Evolutionary conservation across 2,329 filamentous ascomycete genomes (phyloP).

Genomic region (Mycosphaerella sp.): DNA sequence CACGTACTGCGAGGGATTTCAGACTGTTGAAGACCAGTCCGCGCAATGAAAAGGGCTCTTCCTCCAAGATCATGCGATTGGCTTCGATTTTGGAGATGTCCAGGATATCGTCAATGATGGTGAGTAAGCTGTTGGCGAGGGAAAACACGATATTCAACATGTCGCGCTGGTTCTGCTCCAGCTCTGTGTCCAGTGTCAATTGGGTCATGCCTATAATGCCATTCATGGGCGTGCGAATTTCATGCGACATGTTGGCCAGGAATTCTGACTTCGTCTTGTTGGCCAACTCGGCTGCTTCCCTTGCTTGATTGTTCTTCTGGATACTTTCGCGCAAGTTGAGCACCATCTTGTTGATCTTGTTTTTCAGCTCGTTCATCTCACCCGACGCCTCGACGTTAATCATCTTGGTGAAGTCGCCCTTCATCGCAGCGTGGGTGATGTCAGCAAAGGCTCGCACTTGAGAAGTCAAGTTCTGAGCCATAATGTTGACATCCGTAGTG

Average conservation of each 20-base stretch:
- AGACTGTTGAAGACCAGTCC: conserved; percentile 95
- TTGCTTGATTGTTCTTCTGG: conserved; percentile 89
- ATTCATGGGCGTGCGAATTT: conserved; percentile 96
- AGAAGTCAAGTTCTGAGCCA: conserved; percentile 76
- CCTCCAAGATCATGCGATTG: conserved; percentile 95
- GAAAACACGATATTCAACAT: conserved; percentile 99
- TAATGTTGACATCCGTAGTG: conserved; percentile 92
- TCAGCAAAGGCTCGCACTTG: conserved; percentile 97
- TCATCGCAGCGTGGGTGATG: conserved; percentile 95
- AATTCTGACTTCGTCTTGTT: conserved; percentile 99
- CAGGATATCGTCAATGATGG: conserved; percentile 81
- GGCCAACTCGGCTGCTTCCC: conserved; percentile 90
- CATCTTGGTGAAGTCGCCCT: conserved; percentile 93
- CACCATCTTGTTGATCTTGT: conserved; percentile 99
- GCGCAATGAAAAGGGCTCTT: conserved; percentile 90
- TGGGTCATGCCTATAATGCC: conserved; percentile 98
- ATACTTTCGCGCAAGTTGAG: conserved; percentile 93
- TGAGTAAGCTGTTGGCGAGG: conserved; percentile 88
- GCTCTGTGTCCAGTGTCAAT: conserved; percentile 84
- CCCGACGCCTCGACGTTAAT: conserved; percentile 96
- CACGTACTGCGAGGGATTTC: conserved; percentile 94
- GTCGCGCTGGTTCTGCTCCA: conserved; percentile 92
- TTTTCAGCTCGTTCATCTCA: conserved; percentile 98
- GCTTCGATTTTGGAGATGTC: conserved; percentile 78
- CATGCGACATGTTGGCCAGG: conserved; percentile 97